Evolutionary conservation across 2,329 filamentous ascomycete genomes (phyloP).

Genomic region (Aspergillus sergii): DNA sequence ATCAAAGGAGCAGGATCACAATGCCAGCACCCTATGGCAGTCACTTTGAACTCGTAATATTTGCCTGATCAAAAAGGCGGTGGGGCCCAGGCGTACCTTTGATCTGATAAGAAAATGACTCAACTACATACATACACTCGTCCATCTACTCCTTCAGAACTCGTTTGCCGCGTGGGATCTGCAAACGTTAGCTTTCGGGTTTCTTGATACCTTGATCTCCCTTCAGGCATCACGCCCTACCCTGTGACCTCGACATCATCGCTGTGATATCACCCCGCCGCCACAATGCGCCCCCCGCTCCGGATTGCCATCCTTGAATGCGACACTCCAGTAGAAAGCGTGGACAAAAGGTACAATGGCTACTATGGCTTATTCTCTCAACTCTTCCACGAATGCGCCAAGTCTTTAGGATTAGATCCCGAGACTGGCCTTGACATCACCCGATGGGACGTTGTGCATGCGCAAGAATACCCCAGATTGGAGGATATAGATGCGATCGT

Average conservation of each 20-base stretch:
- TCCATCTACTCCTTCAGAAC: not conserved
- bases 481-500: conserved; percentile 79
- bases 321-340: conserved; percentile 72
- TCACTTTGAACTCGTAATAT: not conserved
- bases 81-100: not conserved
- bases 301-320: conserved; percentile 87
- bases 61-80: not conserved
- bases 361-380: conserved; percentile 73
- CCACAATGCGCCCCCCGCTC: conserved; percentile 52
- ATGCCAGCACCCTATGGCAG: not conserved
- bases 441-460: conserved; percentile 71
- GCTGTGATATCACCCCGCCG: not conserved
- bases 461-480: conserved; percentile 69
- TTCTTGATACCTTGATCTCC: no score
- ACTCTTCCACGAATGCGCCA: conserved; percentile 60
- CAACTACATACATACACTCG: not conserved
- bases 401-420: conserved; percentile 46
- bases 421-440: conserved; percentile 58
- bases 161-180: not conserved
- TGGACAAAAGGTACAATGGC: conserved; percentile 65
- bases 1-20: not conserved
- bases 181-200: not conserved
- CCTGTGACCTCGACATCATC: not conserved
- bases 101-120: not conserved
- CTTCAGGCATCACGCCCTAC: not conserved